Evolutionary conservation across 2,329 filamentous ascomycete species (phyloP).

Genomic region (Aureobasidium sp.): DNA sequence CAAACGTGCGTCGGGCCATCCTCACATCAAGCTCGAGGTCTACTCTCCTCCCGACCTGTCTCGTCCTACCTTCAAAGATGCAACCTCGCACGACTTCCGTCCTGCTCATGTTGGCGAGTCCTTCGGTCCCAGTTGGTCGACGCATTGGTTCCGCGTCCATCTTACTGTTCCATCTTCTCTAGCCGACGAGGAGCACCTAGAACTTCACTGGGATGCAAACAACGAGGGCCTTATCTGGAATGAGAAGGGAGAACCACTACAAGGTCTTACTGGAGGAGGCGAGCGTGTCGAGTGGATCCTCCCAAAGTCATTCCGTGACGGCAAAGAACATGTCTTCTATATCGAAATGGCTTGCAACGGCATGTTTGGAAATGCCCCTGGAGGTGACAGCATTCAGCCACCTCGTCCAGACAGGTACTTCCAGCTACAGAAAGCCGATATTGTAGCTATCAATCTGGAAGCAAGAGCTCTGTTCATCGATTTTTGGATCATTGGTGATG

Average conservation of each 20-base stretch:
- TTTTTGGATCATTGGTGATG: constrained; percentile 92
- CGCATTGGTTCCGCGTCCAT: constrained; percentile 89
- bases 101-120: constrained; percentile 66
- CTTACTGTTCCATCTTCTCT: constrained; percentile 71
- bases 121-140: constrained; percentile 94
- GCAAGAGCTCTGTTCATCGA: constrained; percentile 81
- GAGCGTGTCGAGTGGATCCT: constrained; percentile 90
- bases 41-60: constrained; percentile 75
- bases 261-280: constrained; percentile 83
- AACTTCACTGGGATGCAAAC: constrained; percentile 92
- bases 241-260: constrained; percentile 78
- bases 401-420: constrained; percentile 81
- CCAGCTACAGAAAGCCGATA: constrained; percentile 67
- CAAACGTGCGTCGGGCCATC: constrained; percentile 57
- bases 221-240: constrained; percentile 95
- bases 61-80: constrained; percentile 81
- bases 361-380: constrained; percentile 91
- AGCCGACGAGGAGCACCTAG: constrained; percentile 69
- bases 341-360: constrained; percentile 98
- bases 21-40: constrained; percentile 76
- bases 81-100: constrained; percentile 60
- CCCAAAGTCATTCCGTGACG: constrained; percentile 72
- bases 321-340: constrained; percentile 82
- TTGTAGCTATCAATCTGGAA: constrained; percentile 80
- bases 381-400: constrained; percentile 80